Base-by-base conservation (phyloP, 305 asterid species). In the Fraxinus xanthoxyloides region DNA sequence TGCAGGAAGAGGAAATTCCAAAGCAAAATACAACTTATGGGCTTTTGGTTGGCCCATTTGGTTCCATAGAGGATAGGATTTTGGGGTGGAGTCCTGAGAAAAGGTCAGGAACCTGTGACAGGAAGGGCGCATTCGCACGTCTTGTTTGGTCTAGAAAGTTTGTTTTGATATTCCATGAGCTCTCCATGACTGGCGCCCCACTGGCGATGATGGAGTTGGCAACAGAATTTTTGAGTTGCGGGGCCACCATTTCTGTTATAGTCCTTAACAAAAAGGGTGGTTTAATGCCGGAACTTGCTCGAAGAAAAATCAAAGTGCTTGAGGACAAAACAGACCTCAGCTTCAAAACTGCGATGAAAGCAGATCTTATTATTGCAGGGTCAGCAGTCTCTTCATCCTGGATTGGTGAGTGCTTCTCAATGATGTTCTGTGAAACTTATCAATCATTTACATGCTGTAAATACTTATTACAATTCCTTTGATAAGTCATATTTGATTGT, bases 81-180 rank as follows among this genome's bases (percentile, higher is more conserved):
- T 87, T 97, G 86, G 98, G 89, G 85, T 97, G 99, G 99, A 92
- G 93, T 75, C 98, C 99, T 31, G 93, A 91, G 81, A 93, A 85
- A 77, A 87, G 99, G 81, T 84, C 94, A 24, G 99, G 98, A 36
- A 97, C 99, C 40, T 97, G 99, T 82, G 98, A 97, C 77, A 88
- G 99, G 87, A 94, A 90, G 82, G 95, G 96, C 43, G 97, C 96
- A 31, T 94, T 97, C 84, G 98, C 98, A 5, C 98, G 98, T 31
- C 93, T 97, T 48, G 99, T 94, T 82, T 97, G 99, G 99, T 97
- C 99, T n/a, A 90, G 99, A 81, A 97, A 93, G 80, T 94, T 97
- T 82, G 98, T 97, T 65, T 85, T 97, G 85, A 91, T 97, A 73
- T 92, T 97, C 84, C 99, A 97, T 81, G 99, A 97, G 90, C 86